phyloP scores from a whole-genome alignment of 495 filamentous ascomycete genomes.

The Penicillium cataractarum region DNA sequence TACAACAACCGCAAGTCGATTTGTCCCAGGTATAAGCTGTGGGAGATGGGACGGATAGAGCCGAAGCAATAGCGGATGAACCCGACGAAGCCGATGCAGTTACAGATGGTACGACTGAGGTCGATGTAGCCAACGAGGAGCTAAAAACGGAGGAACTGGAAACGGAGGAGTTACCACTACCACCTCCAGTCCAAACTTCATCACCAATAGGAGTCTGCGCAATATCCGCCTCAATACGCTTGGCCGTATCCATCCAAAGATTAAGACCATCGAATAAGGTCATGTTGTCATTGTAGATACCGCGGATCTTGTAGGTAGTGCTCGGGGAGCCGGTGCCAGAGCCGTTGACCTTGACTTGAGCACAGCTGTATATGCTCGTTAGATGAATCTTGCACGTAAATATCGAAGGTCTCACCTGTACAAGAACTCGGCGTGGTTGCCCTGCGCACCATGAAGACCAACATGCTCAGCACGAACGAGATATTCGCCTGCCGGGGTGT shows the following conservation, averaged over 20 bases:
- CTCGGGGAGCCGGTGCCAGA: conserved; percentile 52
- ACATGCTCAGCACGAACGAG: conserved; percentile 64
- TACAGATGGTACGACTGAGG: too few relatives aligned
- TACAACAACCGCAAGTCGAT: neutral
- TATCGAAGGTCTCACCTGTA: conserved; percentile 18
- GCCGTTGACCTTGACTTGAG: conserved; percentile 59
- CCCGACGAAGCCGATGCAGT: neutral
- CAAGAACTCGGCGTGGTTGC: conserved; percentile 27
- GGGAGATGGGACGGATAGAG: too few relatives aligned
- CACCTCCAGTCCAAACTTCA: conserved; percentile 14
- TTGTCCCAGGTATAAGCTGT: too few relatives aligned
- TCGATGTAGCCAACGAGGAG: neutral
- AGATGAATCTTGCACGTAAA: neutral
- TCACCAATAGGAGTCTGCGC: conserved; percentile 22
- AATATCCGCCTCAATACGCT: conserved; percentile 19
- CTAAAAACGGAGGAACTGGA: neutral
- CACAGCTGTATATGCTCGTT: conserved; percentile 40
- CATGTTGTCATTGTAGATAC: conserved; percentile 49
- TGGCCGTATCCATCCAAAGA: conserved; percentile 20
- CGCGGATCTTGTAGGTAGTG: conserved; percentile 52
- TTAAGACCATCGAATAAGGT: conserved; percentile 26
- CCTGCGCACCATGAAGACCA: conserved; percentile 31
- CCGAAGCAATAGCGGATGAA: neutral
- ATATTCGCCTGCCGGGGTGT: conserved; percentile 60
- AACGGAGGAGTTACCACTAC: neutral